A percentile compares a stretch with the other conserved stretches of the same genome.
phyloP scores from a whole-genome alignment of 495 filamentous ascomycete genomes.

The Parachaetomium inaequale region DNA sequence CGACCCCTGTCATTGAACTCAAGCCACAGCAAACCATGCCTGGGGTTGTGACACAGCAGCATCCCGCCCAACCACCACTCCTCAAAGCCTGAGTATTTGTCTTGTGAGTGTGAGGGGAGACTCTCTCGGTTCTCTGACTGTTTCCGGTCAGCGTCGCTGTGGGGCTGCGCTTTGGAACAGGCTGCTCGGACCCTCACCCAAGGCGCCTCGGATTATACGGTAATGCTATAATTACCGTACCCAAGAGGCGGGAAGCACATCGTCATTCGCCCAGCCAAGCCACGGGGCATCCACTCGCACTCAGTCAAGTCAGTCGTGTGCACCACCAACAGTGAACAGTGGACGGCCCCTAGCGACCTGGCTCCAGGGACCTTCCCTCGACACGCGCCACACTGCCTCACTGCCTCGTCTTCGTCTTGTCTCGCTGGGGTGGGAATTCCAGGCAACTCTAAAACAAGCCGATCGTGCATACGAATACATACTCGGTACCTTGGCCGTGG shows the following conservation, averaged over 20 bases:
- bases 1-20: background rate
- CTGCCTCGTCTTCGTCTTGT: constrained; percentile 6
- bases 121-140: constrained; percentile 7
- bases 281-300: constrained; percentile 7
- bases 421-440: background rate
- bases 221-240: background rate
- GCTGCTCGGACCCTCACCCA: background rate
- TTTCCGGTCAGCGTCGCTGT: constrained; percentile 6
- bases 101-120: background rate
- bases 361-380: background rate
- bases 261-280: constrained; percentile 12
- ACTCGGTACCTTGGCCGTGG: background rate
- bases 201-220: background rate
- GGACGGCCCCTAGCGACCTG: background rate
- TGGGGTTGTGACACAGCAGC: background rate
- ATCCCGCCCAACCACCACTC: background rate
- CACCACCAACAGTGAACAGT: background rate
- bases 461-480: too few relatives aligned
- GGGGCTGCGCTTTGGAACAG: background rate
- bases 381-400: constrained; percentile 6
- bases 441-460: background rate
- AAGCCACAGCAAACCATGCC: background rate
- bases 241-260: constrained; percentile 4
- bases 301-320: background rate
- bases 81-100: background rate